These are phyloP conservation scores for Boletus semigastroideus DNA, from an alignment of 1,284 basidiomycete genomes.

Conservation along the genomic window DNA sequence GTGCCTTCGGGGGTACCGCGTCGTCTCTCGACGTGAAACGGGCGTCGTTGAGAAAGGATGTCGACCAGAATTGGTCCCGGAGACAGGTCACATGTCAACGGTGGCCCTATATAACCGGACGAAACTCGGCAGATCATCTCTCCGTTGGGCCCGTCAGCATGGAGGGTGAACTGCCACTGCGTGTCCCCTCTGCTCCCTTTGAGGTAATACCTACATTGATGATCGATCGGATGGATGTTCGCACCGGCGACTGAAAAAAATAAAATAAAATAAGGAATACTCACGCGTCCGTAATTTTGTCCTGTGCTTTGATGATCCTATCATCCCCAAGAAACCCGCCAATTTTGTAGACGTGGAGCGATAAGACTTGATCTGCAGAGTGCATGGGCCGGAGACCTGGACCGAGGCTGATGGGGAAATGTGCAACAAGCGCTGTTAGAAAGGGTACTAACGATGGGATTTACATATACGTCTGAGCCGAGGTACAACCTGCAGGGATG, in stretches of 20 bases:
- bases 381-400: conserved; percentile 6
- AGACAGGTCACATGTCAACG: conserved; percentile 4
- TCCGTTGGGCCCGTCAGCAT: conserved; percentile 18
- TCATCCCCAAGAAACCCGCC: conserved; percentile 25
- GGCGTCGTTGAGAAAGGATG: conserved; percentile 12
- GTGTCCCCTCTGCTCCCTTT: conserved; percentile 15
- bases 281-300: conserved; percentile 23
- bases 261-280: too few relatives aligned
- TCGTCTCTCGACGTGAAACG: conserved; percentile 12
- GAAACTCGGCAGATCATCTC: conserved; percentile 19
- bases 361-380: conserved; percentile 8
- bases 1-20: conserved; percentile 12
- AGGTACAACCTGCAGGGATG: background rate
- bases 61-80: conserved; percentile 13
- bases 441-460: background rate
- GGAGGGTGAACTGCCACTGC: conserved; percentile 25
- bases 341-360: conserved; percentile 28
- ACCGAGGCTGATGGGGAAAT: background rate
- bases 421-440: too few relatives aligned
- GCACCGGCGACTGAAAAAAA: background rate
- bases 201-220: conserved; percentile 25
- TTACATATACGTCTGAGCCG: background rate
- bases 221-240: background rate
- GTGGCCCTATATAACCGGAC: conserved; percentile 24
- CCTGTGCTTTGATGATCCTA: conserved; percentile 25